Base-by-base conservation (phyloP, 1,139 yeast genomes). In the Tardiomyces blankii region DNA sequence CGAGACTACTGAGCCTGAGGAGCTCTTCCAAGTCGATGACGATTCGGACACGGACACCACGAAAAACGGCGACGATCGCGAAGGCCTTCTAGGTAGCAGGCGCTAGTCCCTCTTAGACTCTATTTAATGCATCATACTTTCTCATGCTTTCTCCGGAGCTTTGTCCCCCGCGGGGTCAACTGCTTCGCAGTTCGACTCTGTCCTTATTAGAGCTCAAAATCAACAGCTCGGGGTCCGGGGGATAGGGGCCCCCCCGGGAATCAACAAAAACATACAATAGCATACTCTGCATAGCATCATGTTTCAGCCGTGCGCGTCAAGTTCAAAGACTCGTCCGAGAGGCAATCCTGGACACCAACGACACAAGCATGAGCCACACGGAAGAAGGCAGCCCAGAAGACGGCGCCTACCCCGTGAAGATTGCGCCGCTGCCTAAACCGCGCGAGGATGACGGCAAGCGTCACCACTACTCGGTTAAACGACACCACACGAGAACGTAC, bases 401-500 rank as follows among this genome's bases (percentile, higher is more conserved):
- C 9, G 39, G 11, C n/a, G 21, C 6, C 19, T 3, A 9, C 5
- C 19, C 39, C 6, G n/a, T n/a, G 3, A 16, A n/a, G 4, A 16
- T 16, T 9, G 39, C 18, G 3, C 19, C 39, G 19, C 25, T 21
- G 7, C 19, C 19, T 7, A 13, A 16, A 9, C 18, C 39, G 21
- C 19, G 21, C 39, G 21, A 35, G 39, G 19, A 28, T 11, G 32
- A 16, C n/a, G 19, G 16, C n/a, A 30, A 30, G 11, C 35, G 35
- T 11, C 35, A 30, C 16, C 35, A 30, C 35, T 30, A 30, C 16
- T 30, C 35, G 5, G 8, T 38, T 33, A 53, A 53, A 32, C 55
- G 57, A 13, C 46, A 55, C 16, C 58, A 56, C 48, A 54, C 47
- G 33, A 46, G 60, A 13, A 52, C 55, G 14, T 54, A 52, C 46